phyloP scores from a whole-genome alignment of 345 rosid genomes.

The Gynandropsis gynandra region DNA sequence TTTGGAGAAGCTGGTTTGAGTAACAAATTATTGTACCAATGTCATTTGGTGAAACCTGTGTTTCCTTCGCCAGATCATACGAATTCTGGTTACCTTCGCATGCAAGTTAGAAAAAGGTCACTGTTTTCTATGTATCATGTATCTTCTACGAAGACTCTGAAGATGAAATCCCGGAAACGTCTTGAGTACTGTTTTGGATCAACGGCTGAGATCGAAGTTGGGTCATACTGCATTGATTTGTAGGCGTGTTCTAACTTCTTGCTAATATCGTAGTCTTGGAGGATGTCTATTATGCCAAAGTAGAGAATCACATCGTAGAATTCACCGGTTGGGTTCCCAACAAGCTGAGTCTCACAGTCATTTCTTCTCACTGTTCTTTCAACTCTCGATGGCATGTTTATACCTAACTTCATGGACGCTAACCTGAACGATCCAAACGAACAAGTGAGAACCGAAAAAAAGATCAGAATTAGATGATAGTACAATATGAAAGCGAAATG shows the following conservation, averaged over 20 bases:
- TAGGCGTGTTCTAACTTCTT: conserved; percentile 99
- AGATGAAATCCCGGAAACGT: conserved; percentile 87
- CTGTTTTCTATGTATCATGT: conserved; percentile 29
- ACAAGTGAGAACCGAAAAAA: no score
- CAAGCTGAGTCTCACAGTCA: conserved; percentile 57
- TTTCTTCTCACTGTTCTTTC: conserved; percentile 70
- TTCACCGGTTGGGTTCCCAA: conserved; percentile 90
- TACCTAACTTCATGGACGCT: conserved; percentile 64
- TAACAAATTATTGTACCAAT: no score
- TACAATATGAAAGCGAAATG: not conserved
- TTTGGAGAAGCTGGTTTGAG: no score
- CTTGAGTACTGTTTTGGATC: conserved; percentile 90
- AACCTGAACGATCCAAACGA: conserved; percentile 39
- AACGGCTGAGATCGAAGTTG: conserved; percentile 95
- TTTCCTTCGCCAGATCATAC: not conserved
- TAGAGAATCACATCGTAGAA: conserved; percentile 58
- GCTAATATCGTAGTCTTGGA: conserved; percentile 97
- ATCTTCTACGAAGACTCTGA: conserved; percentile 76
- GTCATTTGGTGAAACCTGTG: no score
- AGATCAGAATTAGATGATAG: not conserved
- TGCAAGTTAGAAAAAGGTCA: conserved; percentile 13
- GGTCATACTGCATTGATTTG: conserved; percentile 92
- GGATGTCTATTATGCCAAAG: conserved; percentile 91
- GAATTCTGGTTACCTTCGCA: no score
- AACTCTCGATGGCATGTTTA: conserved; percentile 66